Evolutionary conservation across 2,329 filamentous ascomycete species (phyloP), one percentile per base, ranked within the genome.

Genomic region (Monosporascus cannonballus): DNA sequence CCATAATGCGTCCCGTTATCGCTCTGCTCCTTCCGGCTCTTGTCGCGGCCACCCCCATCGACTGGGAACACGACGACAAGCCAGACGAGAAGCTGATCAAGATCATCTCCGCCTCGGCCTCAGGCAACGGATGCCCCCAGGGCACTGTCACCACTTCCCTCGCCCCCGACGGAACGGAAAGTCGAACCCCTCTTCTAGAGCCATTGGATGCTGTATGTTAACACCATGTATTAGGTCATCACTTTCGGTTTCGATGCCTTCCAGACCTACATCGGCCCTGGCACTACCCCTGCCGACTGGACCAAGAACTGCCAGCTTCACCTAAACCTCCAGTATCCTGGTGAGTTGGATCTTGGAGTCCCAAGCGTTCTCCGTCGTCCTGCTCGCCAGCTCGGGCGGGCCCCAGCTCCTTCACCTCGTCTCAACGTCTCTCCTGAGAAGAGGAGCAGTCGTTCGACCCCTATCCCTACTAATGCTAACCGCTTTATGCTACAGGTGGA

Each of bases 261-360:
- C 68, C 73, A 76, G 64, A 74, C 73, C 50, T 76, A 73, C 64
- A 76, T 74, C 53, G 73, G 73, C 2, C 73, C 72, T n/a, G 71
- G 68, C 47, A 70, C 67, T 47, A 53, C 53, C 50, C 56, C 61
- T 2, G 54, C 67, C 17, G 69, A 73, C 54, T 67, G 65, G 59
- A 70, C 67, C 61, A 76, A 76, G 71, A 76, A 76, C 69, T 76
- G 73, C 66, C 72, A 75, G 63, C 71, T 76, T 36, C 73, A 76
- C 61, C 59, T 76, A 53, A 73, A 68, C 62, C 69, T 76, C 54
- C 69, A 72, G 62, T 76, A 76, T 62, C 73, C 73, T 14, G 71
- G 72, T 46, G 17, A 46, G 42, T 46, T 14, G 18, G 18, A 42
- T 42, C 11, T 18, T 42, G 8, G 22, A 3, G 18, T 15, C 9